Evolutionary conservation across 2,329 filamentous ascomycete genomes (phyloP), one percentile per base, ranked within the genome.

Genomic region (Capronia coronata): DNA sequence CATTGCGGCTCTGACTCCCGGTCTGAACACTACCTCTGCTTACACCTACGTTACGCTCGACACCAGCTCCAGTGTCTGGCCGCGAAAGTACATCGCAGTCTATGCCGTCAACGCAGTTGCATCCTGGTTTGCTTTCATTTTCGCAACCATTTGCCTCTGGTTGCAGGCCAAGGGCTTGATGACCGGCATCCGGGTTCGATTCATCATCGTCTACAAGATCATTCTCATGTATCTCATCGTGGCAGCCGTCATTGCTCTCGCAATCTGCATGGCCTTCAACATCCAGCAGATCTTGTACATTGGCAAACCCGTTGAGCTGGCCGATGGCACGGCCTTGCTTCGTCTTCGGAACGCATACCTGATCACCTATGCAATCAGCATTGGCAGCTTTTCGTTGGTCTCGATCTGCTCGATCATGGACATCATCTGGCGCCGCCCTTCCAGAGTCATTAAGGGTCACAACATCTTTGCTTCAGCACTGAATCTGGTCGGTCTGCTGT

Each of bases 91-190:
- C 45, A 34, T 34, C 4, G 42, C 48, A 25, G 46, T 49, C 14
- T 48, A 51, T 14, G 40, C 38, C 22, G 29, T 48, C 6, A 42
- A 27, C 30, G 27, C 46, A 27, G 48, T 49, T 6, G 30, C 51
- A 41, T 49, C 40, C 32, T 51, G 48, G 43, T 27, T 49, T 27
- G 44, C 54, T 22, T 54, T 51, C 34, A 30, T 41, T 42, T 56
- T 48, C 16, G 54, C 54, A n/a, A 27, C 44, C 22, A 42, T 51
- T 23, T 56, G 54, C 37, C 54, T 56, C 30, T 54, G 50, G 51
- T 34, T 56, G 16, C 54, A 56, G 38, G 54, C 54, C 25, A 50
- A 51, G 29, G 47, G 54, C 9, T 37, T 56, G 42, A 48, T 56
- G 47, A 44, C 51, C 8, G 48, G 51, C 19, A 37, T 56, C 29